A percentile compares a stretch with the other conserved stretches of the same genome.
phyloP scores from a whole-genome alignment of 2,329 filamentous ascomycete genomes.

The Fusarium metavorans region DNA sequence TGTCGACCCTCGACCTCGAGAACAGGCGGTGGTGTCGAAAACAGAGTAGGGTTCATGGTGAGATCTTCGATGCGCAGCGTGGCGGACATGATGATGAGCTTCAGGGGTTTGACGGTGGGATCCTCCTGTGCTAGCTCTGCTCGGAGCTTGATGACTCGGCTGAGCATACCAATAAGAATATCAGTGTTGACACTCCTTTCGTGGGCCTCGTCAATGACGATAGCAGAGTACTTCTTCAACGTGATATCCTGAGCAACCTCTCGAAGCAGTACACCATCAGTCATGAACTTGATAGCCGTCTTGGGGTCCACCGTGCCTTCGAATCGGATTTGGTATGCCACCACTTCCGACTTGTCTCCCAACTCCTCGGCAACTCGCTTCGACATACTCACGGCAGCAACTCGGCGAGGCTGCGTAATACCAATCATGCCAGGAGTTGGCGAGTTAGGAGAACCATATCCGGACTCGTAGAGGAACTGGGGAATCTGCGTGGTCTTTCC shows the following conservation, averaged over 20 bases:
- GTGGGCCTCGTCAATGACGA: slow-evolving; percentile 97
- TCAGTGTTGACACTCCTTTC: slow-evolving; percentile 98
- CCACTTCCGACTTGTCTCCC: slow-evolving; percentile 78
- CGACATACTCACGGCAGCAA: slow-evolving; percentile 96
- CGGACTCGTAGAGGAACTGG: slow-evolving; percentile 94
- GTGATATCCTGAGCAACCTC: slow-evolving; percentile 93
- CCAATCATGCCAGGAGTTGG: slow-evolving; percentile 93
- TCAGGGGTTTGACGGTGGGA: slow-evolving; percentile 79
- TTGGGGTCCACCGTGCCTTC: slow-evolving; percentile 84
- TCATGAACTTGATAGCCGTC: slow-evolving; percentile 98
- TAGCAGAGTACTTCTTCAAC: slow-evolving; percentile 88
- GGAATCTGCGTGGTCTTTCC: slow-evolving; percentile 98
- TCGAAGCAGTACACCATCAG: slow-evolving; percentile 92
- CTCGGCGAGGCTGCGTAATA: slow-evolving; percentile 92
- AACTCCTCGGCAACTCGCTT: slow-evolving; percentile 90
- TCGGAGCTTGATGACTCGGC: slow-evolving; percentile 87
- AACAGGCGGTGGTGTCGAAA: slow-evolving; percentile 82
- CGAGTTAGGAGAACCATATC: slow-evolving; percentile 83
- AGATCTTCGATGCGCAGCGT: slow-evolving; percentile 93
- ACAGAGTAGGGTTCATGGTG: slow-evolving; percentile 84
- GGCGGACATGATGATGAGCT: slow-evolving; percentile 98
- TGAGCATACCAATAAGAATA: slow-evolving; percentile 97
- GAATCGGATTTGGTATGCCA: slow-evolving; percentile 96
- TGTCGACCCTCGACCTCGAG: slow-evolving; percentile 93
- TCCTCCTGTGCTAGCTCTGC: slow-evolving; percentile 80